Base-by-base conservation (phyloP, 2,329 filamentous ascomycete genomes). In the Cladorrhinum sp. region DNA sequence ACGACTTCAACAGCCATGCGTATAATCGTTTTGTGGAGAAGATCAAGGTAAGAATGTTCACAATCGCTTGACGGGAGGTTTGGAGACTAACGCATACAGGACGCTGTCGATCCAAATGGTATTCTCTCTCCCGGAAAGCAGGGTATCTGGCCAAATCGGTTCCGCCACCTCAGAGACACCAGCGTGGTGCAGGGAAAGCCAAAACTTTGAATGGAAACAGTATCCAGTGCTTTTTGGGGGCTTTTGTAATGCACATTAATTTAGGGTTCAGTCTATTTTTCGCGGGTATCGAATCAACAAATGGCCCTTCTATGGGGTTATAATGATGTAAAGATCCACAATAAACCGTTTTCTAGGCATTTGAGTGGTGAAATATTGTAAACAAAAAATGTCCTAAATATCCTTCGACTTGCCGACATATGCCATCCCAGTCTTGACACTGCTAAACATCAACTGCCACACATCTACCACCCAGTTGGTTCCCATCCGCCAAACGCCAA, bases 1-100 rank as follows among this genome's bases (percentile, higher is more conserved):
- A 74, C 61, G 71, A 75, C 62, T 76, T 76, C 56, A 77, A 77
- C 55, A 62, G 71, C 21, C 71, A 74, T 42, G 73, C 73, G 0
- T 76, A 76, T 57, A 73, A 72, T 36, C 68, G 74, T n/a, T 75
- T 77, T 57, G 69, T 74, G 0, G 72, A 75, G 55, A 74, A 71
- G 12, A 66, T 77, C 60, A 77, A 76, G 70, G 73, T 75, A 24
- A n/a, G n/a, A 64, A 69, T 63, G 21, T 28, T 51, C 14, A n/a
- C 14, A 51, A 12, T 4, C 21, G 3, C 12, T 54, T 7, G 21
- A 9, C 10, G 26, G n/a, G 21, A 55, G 3, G n/a, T 8, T 57
- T 30, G 18, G 26, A 46, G 14, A 28, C 36, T 26, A 24, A 54
- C 48, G 56, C 51, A 9, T 50, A 23, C 18, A 75, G 74, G 73